Base-by-base conservation (phyloP, 1,284 basidiomycete genomes). In the Rugosomyces carneus region DNA sequence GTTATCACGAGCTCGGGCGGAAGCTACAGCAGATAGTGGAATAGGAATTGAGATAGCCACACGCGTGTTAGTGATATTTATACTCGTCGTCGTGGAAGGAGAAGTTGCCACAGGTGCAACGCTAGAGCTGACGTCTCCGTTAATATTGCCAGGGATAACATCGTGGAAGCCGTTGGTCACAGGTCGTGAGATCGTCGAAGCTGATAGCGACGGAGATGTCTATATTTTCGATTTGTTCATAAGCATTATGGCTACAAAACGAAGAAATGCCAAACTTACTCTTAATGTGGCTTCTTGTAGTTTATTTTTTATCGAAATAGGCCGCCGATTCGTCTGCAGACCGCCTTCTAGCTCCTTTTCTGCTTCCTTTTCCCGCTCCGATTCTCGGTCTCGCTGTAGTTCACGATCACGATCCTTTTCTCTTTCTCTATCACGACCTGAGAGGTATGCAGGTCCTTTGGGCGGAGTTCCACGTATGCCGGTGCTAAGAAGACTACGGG, bases 401-500 rank as follows among this genome's bases (percentile, higher is more conserved):
- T 42, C 27, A 18, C 24, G 31, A 27, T 45, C 44, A 9, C 37
- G 32, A 1, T 42, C 41, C 20, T 27, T 36, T n/a, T 36, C 41
- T 24, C 41, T 13, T 50, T 60, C 34, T 52, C 35, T 16, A 52
- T 54, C 44, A 7, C 34, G 19, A 21, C 19, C 36, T 24, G 64
- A 68, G 48, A 70, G 71, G 37, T 66, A 62, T 32, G 42, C 45
- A 18, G 35, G 35, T 5, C 35, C 35, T 13, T 37, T 18, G 8
- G 18, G 18, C 19, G 16, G 35, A 5, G 16, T 21, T 19, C 18
- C 16, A 13, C 20, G 35, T 29, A 21, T 19, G 18, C 37, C 43
- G 4, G 21, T 15, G 37, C 38, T 37, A 16, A 44, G 40, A 31
- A 80, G 66, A 58, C 75, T 79, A 21, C 78, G 70, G 18, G 79